These are phyloP conservation scores for Magnolia officinalis DNA, from an alignment of 164 flowering plant species.

Conservation along the genomic window DNA sequence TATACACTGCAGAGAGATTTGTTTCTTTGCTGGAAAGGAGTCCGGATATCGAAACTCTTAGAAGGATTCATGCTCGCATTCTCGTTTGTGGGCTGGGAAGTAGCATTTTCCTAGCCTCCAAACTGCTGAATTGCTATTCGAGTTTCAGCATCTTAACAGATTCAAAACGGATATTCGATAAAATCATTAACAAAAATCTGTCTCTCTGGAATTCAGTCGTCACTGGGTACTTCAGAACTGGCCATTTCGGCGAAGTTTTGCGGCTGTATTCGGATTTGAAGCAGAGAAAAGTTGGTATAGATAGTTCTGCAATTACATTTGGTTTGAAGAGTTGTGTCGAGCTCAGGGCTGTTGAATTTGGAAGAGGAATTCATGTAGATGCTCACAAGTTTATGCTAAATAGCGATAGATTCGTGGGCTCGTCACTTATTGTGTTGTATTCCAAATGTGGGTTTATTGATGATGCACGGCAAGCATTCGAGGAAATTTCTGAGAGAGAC, in stretches of 20 bases:
- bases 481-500: constrained; percentile 44
- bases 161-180: constrained; percentile 36
- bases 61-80: constrained; percentile 36
- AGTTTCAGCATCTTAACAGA: constrained; percentile 30
- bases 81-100: constrained; percentile 25
- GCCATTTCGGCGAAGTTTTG: constrained; percentile 37
- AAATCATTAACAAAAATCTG: constrained; percentile 25
- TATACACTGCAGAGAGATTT: constrained; percentile 11
- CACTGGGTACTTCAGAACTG: constrained; percentile 40
- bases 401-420: constrained; percentile 16
- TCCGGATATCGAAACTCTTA: constrained; percentile 22
- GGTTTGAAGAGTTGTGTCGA: constrained; percentile 43
- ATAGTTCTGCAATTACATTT: constrained; percentile 34
- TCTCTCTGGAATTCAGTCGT: constrained; percentile 43
- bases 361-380: constrained; percentile 50
- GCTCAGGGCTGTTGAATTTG: constrained; percentile 29
- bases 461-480: constrained; percentile 40
- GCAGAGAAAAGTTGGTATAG: constrained; percentile 28
- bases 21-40: constrained; percentile 28
- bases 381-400: constrained; percentile 37
- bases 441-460: constrained; percentile 23
- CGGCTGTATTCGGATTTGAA: constrained; percentile 33
- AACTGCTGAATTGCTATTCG: constrained; percentile 37
- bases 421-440: constrained; percentile 32
- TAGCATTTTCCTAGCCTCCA: constrained; percentile 37